Evolutionary conservation across 163 green algal species (phyloP).

Genomic region (Volvox carteri): DNA sequence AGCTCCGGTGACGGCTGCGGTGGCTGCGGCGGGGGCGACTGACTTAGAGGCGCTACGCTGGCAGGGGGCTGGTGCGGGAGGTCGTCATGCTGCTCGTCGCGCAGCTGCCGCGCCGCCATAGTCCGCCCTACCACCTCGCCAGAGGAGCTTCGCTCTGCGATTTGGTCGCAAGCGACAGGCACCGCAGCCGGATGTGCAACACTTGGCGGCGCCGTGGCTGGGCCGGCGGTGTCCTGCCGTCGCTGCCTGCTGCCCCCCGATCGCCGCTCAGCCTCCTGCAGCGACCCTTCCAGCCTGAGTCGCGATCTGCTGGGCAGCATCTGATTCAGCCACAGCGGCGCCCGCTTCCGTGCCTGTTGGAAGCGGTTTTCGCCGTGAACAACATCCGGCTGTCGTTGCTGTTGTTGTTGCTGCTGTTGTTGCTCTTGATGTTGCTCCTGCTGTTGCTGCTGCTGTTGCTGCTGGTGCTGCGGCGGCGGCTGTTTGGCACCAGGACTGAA

Average conservation of each 20-base stretch:
- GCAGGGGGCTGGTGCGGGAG: too few relatives aligned
- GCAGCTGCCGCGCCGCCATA: too few relatives aligned
- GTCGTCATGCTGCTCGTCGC: too few relatives aligned
- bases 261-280: background rate
- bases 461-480: too few relatives aligned
- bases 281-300: background rate
- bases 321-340: constrained; percentile 24
- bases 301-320: background rate
- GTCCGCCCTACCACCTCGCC: too few relatives aligned
- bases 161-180: background rate
- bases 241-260: background rate
- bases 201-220: too few relatives aligned
- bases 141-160: too few relatives aligned
- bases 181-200: background rate
- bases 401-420: background rate
- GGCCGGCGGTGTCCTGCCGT: too few relatives aligned
- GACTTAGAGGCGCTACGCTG: too few relatives aligned
- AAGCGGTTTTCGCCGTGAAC: background rate
- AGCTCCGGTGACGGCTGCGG: too few relatives aligned
- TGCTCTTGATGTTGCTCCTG: background rate
- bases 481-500: background rate
- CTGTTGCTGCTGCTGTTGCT: background rate
- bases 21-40: too few relatives aligned
- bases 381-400: too few relatives aligned
- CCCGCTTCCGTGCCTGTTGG: background rate